Conservation (phyloP, 495 filamentous ascomycete species). For the Cenococcum geophilum region DNA sequence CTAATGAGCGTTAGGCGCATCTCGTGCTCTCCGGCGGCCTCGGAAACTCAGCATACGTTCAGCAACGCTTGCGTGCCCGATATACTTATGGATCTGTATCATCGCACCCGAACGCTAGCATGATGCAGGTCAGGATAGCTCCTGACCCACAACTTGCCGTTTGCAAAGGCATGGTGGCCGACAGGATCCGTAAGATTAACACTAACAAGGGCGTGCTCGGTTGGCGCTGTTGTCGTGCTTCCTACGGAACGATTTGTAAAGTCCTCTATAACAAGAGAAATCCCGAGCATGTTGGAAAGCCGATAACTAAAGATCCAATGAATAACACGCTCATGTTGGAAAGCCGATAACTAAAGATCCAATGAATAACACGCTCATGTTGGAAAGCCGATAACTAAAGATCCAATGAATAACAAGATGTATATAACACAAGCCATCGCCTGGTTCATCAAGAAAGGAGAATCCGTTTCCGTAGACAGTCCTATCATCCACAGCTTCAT, state of each 20-base stretch:
- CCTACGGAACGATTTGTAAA: constrained; percentile 35
- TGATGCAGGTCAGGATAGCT: constrained; percentile 34
- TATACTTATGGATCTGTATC: constrained; percentile 21
- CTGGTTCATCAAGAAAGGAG: constrained; percentile 39
- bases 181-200: constrained; percentile 33
- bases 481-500: constrained; percentile 40
- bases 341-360: constrained; percentile 28
- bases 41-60: constrained; percentile 59
- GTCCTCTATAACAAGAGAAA: constrained; percentile 34
- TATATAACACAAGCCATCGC: constrained; percentile 33
- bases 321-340: constrained; percentile 28
- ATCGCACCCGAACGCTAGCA: constrained; percentile 17
- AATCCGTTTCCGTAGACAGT: constrained; percentile 37
- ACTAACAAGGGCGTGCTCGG: constrained; percentile 33
- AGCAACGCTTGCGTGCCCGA: constrained; percentile 28
- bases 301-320: constrained; percentile 28
- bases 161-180: constrained; percentile 39
- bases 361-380: constrained; percentile 29
- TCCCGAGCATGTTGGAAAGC: constrained; percentile 24
- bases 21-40: constrained; percentile 60
- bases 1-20: constrained; percentile 39
- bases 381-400: constrained; percentile 22
- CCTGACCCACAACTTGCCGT: constrained; percentile 42
- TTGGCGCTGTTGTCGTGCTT: constrained; percentile 35
- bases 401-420: constrained; percentile 32